Conservation (phyloP, 495 filamentous ascomycete species). For the Penicillium chermesinum region DNA sequence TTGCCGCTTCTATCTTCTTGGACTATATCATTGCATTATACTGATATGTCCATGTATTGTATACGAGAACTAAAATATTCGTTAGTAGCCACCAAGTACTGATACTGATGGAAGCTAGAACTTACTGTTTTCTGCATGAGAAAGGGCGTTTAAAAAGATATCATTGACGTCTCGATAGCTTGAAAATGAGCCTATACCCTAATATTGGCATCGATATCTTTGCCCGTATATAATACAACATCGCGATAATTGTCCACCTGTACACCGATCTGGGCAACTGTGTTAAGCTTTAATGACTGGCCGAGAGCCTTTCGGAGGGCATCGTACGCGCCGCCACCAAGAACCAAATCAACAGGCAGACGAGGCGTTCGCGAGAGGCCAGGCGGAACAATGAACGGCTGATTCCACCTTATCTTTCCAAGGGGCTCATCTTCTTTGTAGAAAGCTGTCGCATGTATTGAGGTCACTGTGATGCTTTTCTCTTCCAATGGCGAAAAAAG, state of each 20-base stretch:
- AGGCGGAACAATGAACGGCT: constrained; percentile 73
- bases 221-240: constrained; percentile 62
- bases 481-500: constrained; percentile 70
- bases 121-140: too few relatives aligned
- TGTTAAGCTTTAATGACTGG: constrained; percentile 70
- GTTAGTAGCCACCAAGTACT: too few relatives aligned
- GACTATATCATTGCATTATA: too few relatives aligned
- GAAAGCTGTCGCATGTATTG: constrained; percentile 75
- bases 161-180: too few relatives aligned
- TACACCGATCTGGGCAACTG: constrained; percentile 66
- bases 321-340: constrained; percentile 76
- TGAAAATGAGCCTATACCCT: constrained; percentile 41
- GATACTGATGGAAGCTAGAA: too few relatives aligned
- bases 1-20: too few relatives aligned
- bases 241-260: constrained; percentile 68
- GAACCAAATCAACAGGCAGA: constrained; percentile 73
- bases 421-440: constrained; percentile 75
- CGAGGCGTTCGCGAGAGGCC: constrained; percentile 63
- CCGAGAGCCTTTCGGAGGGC: constrained; percentile 79
- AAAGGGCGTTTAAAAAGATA: too few relatives aligned
- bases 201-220: constrained; percentile 70
- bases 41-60: too few relatives aligned
- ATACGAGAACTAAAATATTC: too few relatives aligned
- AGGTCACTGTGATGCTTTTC: constrained; percentile 67
- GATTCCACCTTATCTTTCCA: constrained; percentile 67